Evolutionary conservation across 192 early-diverging fungal genomes (phyloP).

Genomic region (Entophlyctis helioformis): DNA sequence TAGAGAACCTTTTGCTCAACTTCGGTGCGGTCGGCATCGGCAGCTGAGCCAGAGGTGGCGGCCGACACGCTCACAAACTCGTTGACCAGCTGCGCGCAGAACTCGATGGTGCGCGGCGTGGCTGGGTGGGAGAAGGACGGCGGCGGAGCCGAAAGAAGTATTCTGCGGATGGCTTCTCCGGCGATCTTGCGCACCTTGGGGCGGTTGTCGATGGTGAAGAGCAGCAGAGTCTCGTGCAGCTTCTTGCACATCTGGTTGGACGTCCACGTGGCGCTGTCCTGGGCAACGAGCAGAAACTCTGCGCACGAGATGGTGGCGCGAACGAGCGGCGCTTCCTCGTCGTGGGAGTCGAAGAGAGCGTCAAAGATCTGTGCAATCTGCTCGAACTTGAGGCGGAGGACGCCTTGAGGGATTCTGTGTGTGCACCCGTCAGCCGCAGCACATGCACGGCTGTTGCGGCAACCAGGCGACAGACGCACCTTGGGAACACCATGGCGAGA

Average conservation of each 20-base stretch:
- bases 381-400: constrained; percentile 30
- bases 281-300: constrained; percentile 63
- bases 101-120: constrained; percentile 48
- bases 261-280: constrained; percentile 66
- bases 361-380: constrained; percentile 28
- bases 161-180: constrained; percentile 62
- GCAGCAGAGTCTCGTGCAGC: constrained; percentile 59
- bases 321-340: constrained; percentile 64
- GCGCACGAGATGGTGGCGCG: constrained; percentile 60
- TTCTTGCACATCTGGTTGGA: constrained; percentile 41
- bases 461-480: too few species aligned
- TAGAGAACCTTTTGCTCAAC: constrained; percentile 35
- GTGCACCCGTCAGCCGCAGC: background rate
- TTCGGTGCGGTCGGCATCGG: constrained; percentile 16
- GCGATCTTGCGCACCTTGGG: constrained; percentile 86
- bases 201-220: constrained; percentile 66
- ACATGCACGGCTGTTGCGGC: too few species aligned
- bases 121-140: constrained; percentile 63
- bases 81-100: constrained; percentile 45
- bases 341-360: constrained; percentile 47
- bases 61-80: constrained; percentile 13
- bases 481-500: constrained; percentile 63
- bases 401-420: constrained; percentile 10
- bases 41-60: background rate
- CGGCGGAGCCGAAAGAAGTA: constrained; percentile 62